These are phyloP conservation scores for Wickerhamiella vanderwaltii DNA, from an alignment of 805 yeast species.

Conservation along the genomic window DNA sequence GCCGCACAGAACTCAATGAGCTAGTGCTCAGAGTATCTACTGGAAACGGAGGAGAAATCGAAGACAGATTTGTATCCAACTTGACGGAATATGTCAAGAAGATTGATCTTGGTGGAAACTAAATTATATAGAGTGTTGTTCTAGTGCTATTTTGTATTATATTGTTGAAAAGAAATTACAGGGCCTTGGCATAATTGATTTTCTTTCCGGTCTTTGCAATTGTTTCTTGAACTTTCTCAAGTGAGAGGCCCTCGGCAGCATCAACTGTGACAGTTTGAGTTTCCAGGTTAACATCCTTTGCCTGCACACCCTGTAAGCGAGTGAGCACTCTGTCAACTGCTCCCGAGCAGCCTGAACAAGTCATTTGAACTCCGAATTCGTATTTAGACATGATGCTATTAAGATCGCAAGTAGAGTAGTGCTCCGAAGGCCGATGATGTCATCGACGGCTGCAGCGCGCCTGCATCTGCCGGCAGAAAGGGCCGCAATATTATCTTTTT, in stretches of 20 bases:
- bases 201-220: conserved; percentile 87
- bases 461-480: too few species aligned
- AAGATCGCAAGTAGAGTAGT: too few species aligned
- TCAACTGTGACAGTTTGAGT: conserved; percentile 71
- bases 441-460: too few species aligned
- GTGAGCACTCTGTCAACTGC: conserved; percentile 72
- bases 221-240: conserved; percentile 67
- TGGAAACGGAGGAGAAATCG: conserved; percentile 61
- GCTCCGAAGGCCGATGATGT: not conserved
- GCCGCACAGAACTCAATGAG: conserved; percentile 86
- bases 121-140: conserved; percentile 30
- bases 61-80: conserved; percentile 45
- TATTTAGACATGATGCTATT: conserved; percentile 15
- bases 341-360: conserved; percentile 52
- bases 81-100: conserved; percentile 49
- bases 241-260: conserved; percentile 42
- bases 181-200: conserved; percentile 50
- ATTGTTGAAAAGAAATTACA: conserved; percentile 42
- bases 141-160: conserved; percentile 85
- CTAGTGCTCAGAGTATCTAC: conserved; percentile 67
- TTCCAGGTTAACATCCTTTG: conserved; percentile 63
- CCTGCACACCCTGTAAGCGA: conserved; percentile 60
- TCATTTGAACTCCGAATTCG: conserved; percentile 24
- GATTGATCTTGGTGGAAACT: conserved; percentile 35
- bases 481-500: too few species aligned